These are phyloP conservation scores for Ophiocordyceps camponoti-rufipedis DNA, from an alignment of 2,329 filamentous ascomycete species.

Conservation along the genomic window DNA sequence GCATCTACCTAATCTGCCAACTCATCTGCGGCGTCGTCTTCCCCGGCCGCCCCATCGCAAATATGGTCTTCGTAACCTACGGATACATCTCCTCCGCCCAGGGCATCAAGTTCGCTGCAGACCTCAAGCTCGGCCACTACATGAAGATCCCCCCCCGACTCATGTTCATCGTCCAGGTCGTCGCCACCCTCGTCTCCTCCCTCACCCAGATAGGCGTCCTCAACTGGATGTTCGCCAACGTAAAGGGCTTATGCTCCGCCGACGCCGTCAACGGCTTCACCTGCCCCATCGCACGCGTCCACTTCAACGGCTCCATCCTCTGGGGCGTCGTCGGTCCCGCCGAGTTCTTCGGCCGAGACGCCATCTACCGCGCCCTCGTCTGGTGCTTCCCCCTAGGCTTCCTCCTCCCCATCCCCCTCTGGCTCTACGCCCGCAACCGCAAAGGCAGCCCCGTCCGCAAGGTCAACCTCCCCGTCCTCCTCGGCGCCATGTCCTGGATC, in stretches of 20 bases:
- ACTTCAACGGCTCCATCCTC: slow-evolving; percentile 79
- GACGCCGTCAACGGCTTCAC: slow-evolving; percentile 75
- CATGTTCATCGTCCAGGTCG: slow-evolving; percentile 61
- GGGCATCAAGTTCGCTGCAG: slow-evolving; percentile 74
- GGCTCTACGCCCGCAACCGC: slow-evolving; percentile 45
- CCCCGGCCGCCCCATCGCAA: slow-evolving; percentile 69
- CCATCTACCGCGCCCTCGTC: slow-evolving; percentile 57
- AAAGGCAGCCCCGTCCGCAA: slow-evolving; percentile 49
- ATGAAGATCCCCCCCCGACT: slow-evolving; percentile 75
- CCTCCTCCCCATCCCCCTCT: slow-evolving; percentile 54
- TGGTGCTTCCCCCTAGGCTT: slow-evolving; percentile 71
- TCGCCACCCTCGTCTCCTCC: slow-evolving; percentile 57
- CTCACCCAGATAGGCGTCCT: slow-evolving; percentile 68
- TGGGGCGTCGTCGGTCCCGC: slow-evolving; percentile 76
- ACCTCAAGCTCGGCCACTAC: slow-evolving; percentile 75
- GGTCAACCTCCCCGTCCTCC: slow-evolving; percentile 67
- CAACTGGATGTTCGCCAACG: slow-evolving; percentile 77
- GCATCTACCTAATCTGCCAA: slow-evolving; percentile 74
- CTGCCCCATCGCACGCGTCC: slow-evolving; percentile 70
- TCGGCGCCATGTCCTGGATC: slow-evolving; percentile 72
- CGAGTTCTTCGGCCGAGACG: slow-evolving; percentile 63
- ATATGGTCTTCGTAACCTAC: slow-evolving; percentile 88
- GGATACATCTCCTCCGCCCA: slow-evolving; percentile 80
- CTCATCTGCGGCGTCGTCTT: slow-evolving; percentile 69
- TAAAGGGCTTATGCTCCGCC: slow-evolving; percentile 60